phyloP scores from a whole-genome alignment of 2,329 filamentous ascomycete species.

The Claviceps sp. region DNA sequence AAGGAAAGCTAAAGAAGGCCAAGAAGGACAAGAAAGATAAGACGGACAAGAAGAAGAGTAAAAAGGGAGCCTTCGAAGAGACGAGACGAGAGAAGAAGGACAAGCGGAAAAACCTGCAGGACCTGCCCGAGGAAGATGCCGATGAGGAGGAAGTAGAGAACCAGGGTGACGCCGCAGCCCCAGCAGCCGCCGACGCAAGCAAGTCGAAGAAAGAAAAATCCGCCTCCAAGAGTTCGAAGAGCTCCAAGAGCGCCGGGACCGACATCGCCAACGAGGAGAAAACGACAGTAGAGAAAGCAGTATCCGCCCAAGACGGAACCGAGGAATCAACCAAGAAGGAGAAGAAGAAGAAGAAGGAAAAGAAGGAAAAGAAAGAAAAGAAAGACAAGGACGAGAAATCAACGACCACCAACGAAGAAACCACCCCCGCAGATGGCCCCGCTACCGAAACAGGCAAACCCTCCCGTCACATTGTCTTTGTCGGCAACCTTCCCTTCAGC shows the following conservation, averaged over 20 bases:
- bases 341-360: slow-evolving; percentile 2
- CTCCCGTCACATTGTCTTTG: slow-evolving; percentile 20
- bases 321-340: slow-evolving; percentile 8
- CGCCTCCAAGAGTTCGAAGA: slow-evolving; percentile 12
- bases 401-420: slow-evolving; percentile 7
- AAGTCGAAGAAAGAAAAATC: slow-evolving; percentile 11
- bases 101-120: slow-evolving; percentile 24
- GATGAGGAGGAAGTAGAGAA: slow-evolving; percentile 11
- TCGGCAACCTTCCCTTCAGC: slow-evolving; percentile 76
- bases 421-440: slow-evolving; percentile 4
- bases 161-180: slow-evolving; percentile 5
- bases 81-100: slow-evolving; percentile 28
- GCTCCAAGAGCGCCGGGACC: slow-evolving; percentile 6
- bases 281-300: no score
- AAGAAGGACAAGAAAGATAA: slow-evolving; percentile 14
- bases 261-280: slow-evolving; percentile 4
- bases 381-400: neutral
- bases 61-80: slow-evolving; percentile 20
- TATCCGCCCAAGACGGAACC: no score
- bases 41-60: slow-evolving; percentile 21
- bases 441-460: slow-evolving; percentile 11
- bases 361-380: slow-evolving; percentile 19
- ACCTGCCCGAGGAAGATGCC: slow-evolving; percentile 22
- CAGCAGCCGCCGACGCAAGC: slow-evolving; percentile 12
- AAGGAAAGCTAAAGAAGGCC: slow-evolving; percentile 16